phyloP scores from a whole-genome alignment of 257 asterid species.

The Scutellaria barbata region DNA sequence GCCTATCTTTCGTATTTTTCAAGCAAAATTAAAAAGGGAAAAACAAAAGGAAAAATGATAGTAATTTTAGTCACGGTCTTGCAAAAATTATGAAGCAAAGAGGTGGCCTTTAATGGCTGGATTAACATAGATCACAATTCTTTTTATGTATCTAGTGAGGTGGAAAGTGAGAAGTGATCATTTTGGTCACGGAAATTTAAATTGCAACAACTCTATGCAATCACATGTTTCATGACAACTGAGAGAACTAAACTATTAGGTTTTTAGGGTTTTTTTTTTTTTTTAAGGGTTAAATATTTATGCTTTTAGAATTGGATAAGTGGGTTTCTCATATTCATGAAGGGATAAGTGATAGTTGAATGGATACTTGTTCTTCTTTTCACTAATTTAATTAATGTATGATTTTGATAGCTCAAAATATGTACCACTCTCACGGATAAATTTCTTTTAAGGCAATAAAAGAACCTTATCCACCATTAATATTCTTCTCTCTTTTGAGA shows the following conservation, averaged over 20 bases:
- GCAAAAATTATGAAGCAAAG: constrained; percentile 37
- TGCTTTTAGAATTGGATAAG: constrained; percentile 31
- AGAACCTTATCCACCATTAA: constrained; percentile 29
- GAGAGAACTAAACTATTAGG: background rate
- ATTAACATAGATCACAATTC: constrained; percentile 35
- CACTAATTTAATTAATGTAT: constrained; percentile 1
- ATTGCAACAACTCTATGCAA: constrained; percentile 21
- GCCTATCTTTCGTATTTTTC: constrained; percentile 28
- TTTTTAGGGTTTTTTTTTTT: background rate
- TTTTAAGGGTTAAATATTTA: background rate
- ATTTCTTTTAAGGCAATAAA: constrained; percentile 24
- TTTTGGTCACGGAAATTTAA: constrained; percentile 54
- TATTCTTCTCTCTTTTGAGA: constrained; percentile 4
- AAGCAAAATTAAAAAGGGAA: background rate
- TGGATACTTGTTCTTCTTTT: constrained; percentile 15
- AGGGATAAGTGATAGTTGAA: constrained; percentile 12
- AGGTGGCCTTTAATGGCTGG: constrained; percentile 30
- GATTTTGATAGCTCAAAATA: constrained; percentile 16
- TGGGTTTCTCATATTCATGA: background rate
- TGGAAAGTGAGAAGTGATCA: constrained; percentile 17
- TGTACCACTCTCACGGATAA: constrained; percentile 25
- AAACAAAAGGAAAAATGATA: background rate
- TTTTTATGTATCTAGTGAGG: constrained; percentile 10
- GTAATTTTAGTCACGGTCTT: constrained; percentile 44
- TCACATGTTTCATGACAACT: constrained; percentile 52